Percentiles rank a stretch among this genome's conserved stretches.
These are phyloP conservation scores for Tricholomella constricta DNA, from an alignment of 768 basidiomycete genomes.

Conservation along the genomic window DNA sequence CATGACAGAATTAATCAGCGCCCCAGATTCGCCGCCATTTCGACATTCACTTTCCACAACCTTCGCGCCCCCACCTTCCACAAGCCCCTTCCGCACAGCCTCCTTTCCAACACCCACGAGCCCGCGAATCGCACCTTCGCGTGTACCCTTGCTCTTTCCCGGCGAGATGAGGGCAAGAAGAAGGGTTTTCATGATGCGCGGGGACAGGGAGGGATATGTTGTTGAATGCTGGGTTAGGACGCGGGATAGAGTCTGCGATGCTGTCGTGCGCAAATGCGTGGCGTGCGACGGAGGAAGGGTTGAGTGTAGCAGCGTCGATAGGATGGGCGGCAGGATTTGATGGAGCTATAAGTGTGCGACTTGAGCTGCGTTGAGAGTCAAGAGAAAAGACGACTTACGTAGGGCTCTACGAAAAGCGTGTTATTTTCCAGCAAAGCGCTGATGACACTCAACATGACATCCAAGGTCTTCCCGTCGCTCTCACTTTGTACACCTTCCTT, in stretches of 20 bases:
- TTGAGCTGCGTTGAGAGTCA: not conserved
- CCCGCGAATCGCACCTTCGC: constrained; percentile 90
- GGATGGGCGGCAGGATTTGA: constrained; percentile 90
- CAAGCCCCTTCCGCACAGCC: constrained; percentile 78
- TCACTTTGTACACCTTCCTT: constrained; percentile 59
- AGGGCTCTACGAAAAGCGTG: constrained; percentile 93
- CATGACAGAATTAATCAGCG: constrained; percentile 62
- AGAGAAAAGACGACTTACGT: constrained; percentile 60
- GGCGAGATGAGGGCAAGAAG: constrained; percentile 78
- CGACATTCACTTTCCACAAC: constrained; percentile 68
- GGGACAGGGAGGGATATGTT: constrained; percentile 74
- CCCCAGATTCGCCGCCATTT: constrained; percentile 37
- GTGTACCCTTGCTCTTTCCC: constrained; percentile 74
- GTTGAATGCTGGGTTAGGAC: constrained; percentile 81
- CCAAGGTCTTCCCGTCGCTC: constrained; percentile 69
- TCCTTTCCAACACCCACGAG: constrained; percentile 84
- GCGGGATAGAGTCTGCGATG: constrained; percentile 82
- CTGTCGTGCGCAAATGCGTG: constrained; percentile 73
- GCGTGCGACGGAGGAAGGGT: constrained; percentile 74
- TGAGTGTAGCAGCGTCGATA: constrained; percentile 89
- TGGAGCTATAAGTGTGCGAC: constrained; percentile 64
- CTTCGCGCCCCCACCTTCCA: constrained; percentile 79
- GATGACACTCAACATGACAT: constrained; percentile 83
- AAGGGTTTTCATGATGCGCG: constrained; percentile 65
- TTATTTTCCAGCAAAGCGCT: constrained; percentile 84